Evolutionary conservation across 257 asterid genomes (phyloP), one percentile per base, ranked within the genome.

Genomic region (Nicotiana tomentosiformis): DNA sequence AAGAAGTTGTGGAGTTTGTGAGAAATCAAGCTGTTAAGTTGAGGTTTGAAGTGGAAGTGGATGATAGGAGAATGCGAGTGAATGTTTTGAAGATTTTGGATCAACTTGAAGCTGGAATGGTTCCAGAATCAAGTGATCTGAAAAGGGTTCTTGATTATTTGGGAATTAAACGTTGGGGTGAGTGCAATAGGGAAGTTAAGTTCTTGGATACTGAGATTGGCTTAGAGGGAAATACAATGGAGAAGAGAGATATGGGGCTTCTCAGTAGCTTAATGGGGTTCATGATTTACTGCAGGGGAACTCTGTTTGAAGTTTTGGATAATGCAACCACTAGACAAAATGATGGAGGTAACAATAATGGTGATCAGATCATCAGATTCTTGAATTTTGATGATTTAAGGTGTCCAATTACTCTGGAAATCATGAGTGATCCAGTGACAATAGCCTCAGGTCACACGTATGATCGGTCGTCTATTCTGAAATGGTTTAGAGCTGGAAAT

Each of bases 351-450:
- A 76, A 64, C 32, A 49, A n/a, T 10, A 61, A 74, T 60, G 81
- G 4, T 6, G 64, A 39, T 39, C 85, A 81, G 33, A 58, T 82
- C 77, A 77, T 86, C 10, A 58, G 72, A 29, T 66, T 77, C 82
- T 81, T 91, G 91, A 94, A 90, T 82, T 68, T 84, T 33, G 98
- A 94, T 72, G 99, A 95, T 86, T 88, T 94, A 83, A 81, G 90
- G 84, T 95, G 99, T 79, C 99, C 99, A 7, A 94, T 95, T 80
- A 65, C 97, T 4, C 85, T 95, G 58, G 99, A 95, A 43, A 72
- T 92, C 85, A 95, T 95, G 98, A 56, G 77, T 8, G 96, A 95
- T 87, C 99, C 99, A 4, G 97, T 94, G 15, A 90, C 97, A 6
- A 64, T 94, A 32, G 85, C 95, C 0, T 88, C 97, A 1, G 99